These are phyloP conservation scores for Termitomyces sp. DNA, from an alignment of 768 basidiomycete genomes.

Conservation along the genomic window DNA sequence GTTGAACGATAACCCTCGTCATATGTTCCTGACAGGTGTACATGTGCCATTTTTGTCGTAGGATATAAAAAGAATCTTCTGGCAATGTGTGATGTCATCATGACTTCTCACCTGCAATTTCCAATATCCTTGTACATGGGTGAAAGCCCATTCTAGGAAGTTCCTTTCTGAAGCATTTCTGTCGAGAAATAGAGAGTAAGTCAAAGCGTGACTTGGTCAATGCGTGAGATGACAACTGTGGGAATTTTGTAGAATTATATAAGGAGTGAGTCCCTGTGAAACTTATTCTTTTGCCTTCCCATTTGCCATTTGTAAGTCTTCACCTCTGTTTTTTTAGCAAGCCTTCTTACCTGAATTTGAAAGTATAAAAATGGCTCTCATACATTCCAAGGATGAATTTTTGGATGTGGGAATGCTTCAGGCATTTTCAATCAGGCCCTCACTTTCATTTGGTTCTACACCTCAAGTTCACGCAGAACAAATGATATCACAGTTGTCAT, in stretches of 20 bases:
- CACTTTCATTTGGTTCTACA: background rate
- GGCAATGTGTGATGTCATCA: background rate
- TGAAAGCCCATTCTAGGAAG: too few species aligned
- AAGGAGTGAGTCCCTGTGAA: background rate
- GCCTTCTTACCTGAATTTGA: background rate
- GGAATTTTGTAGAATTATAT: background rate
- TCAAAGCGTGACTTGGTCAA: background rate
- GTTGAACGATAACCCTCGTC: background rate
- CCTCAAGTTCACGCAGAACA: background rate
- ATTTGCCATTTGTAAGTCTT: background rate
- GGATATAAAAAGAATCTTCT: background rate
- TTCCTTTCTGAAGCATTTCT: too few species aligned
- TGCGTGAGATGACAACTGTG: background rate
- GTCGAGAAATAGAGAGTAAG: too few species aligned
- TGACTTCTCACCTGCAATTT: background rate
- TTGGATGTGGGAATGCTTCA: conserved; percentile 1
- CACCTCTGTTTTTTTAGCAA: background rate
- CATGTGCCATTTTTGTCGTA: background rate
- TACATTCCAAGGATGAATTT: conserved; percentile 3
- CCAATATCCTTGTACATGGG: too few species aligned
- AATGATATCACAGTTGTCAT: background rate
- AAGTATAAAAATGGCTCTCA: background rate
- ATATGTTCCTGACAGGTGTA: background rate
- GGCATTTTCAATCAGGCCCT: background rate
- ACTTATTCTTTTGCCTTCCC: background rate